Evolutionary conservation across 1,139 yeast genomes (phyloP).

Genomic region (Candida sp.): DNA sequence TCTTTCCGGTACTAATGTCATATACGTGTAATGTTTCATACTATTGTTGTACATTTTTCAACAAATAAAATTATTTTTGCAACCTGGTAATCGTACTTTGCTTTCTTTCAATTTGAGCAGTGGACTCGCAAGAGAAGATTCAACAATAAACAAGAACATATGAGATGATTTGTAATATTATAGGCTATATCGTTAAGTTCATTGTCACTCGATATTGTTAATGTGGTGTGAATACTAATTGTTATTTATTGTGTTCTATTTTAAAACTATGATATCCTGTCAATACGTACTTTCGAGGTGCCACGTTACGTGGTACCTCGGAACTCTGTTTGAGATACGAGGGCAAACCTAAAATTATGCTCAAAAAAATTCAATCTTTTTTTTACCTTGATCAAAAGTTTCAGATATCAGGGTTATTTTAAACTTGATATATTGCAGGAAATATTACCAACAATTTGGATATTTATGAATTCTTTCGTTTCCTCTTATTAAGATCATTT

Average conservation of each 20-base stretch:
- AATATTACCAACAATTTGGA: neutral
- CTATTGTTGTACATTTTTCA: neutral
- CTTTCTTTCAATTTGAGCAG: too few relatives aligned
- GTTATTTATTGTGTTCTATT: too few relatives aligned
- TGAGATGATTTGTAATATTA: too few relatives aligned
- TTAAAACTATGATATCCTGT: too few relatives aligned
- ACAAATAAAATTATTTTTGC: neutral
- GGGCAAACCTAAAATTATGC: neutral
- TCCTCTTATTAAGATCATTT: neutral
- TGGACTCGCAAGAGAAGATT: too few relatives aligned
- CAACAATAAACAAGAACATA: too few relatives aligned
- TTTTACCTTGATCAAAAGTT: neutral
- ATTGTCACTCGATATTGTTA: too few relatives aligned
- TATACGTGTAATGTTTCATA: neutral
- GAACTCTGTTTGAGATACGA: neutral
- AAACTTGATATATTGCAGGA: neutral
- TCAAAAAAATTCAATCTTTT: neutral
- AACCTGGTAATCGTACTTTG: neutral
- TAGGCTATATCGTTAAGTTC: too few relatives aligned
- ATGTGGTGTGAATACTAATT: too few relatives aligned
- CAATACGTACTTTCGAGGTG: neutral
- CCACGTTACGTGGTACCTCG: neutral
- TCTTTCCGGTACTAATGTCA: neutral
- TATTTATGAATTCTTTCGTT: neutral
- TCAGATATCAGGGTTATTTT: neutral